Base-by-base conservation (phyloP, 2,329 filamentous ascomycete genomes). In the Grosmannia penicillata region DNA sequence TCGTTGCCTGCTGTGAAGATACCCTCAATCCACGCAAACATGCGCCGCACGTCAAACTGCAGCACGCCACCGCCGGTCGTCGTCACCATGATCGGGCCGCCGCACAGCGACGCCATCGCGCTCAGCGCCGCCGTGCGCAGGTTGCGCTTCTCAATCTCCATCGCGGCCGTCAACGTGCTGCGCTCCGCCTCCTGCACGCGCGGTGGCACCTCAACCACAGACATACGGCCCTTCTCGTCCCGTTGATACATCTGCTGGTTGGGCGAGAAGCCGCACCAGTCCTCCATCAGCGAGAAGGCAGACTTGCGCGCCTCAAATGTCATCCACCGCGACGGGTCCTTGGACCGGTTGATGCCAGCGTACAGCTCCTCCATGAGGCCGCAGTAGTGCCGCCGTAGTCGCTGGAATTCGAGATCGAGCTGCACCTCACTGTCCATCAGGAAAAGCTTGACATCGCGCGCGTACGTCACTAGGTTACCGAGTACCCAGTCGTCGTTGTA, bases 251-350 rank as follows among this genome's bases (percentile, higher is more conserved):
- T 82, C 46, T 93, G 82, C 53, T 93, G 85, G 46, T 95, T 94
- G 0, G 87, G 85, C 8, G 87, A 94, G 55, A 93, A 95, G 3
- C 91, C 91, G 54, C 91, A 98, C 93, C 93, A 98, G 47, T 96
- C 89, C 58, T 98, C 91, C 87, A 98, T 96, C 34, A 98, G 63
- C 1, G 87, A 79, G 53, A 98, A 98, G 0, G 89, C 82, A 6
- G 91, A 95, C 54, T 95, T 94, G 29, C 93, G 72, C 11, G 87
- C 84, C 55, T 98, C 91, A 52, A 98, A 98, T 0, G 91, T 87
- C 75, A 98, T 91, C 89, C 91, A 98, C 24, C 85, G 73, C 5
- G 84, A 79, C 2, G 86, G 82, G 43, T 95, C 84, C 44, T 77
- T 78, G 0, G 85, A 85, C 37, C 78, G 73, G 48, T 89, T 91